Percentiles rank a stretch among this genome's conserved stretches.
Conservation (phyloP, 345 rosid species). For the Crucihimalaya himalaica region DNA sequence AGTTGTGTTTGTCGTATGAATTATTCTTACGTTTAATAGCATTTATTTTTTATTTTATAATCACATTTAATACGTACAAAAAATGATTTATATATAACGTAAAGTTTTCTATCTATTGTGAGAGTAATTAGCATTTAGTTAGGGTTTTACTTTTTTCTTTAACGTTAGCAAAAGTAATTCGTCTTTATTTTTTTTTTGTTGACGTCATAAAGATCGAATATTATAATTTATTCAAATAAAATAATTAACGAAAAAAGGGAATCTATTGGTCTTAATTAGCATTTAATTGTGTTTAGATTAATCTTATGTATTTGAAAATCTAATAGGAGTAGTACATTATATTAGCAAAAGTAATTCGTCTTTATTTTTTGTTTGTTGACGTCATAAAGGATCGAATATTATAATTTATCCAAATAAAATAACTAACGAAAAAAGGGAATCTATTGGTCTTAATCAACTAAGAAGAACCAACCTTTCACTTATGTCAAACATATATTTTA, state of each 20-base stretch:
- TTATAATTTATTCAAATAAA: neutral
- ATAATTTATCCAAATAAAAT: neutral
- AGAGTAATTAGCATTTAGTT: neutral
- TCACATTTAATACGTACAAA: neutral
- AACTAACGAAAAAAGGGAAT: neutral
- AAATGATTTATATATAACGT: neutral
- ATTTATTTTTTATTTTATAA: neutral
- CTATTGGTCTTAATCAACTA: neutral
- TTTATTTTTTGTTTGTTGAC: neutral
- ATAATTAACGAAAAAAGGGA: neutral
- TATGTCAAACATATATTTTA: neutral
- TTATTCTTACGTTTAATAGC: neutral
- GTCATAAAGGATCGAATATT: neutral
- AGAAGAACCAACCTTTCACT: neutral
- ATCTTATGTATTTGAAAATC: neutral
- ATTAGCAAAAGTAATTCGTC: neutral
- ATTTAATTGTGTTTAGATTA: neutral
- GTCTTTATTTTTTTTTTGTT: neutral
- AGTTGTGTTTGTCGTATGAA: conserved; percentile 29
- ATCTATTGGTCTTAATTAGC: neutral
- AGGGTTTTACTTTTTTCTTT: neutral
- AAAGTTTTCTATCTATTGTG: neutral
- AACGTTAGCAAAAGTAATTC: neutral
- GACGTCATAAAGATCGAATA: conserved; percentile 1
- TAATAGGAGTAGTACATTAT: neutral